Evolutionary conservation across 805 yeast species (phyloP), one percentile per base, ranked within the genome.

Genomic region (Lipomyces yamanashiensis): DNA sequence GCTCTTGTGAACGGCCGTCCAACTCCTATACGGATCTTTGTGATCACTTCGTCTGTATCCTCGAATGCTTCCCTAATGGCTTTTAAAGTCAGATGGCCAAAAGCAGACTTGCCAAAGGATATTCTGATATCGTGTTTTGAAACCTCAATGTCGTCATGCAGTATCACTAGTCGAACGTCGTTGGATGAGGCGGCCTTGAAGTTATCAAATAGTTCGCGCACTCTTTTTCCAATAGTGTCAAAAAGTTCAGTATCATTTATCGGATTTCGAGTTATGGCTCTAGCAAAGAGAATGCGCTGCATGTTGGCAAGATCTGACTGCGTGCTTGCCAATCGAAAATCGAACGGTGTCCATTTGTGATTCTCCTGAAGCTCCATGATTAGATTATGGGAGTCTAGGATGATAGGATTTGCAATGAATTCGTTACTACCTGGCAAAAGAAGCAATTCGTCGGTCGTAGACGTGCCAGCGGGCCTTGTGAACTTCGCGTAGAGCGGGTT

Each of bases 81-180:
- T 28, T 36, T 37, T 19, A 53, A 10, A 1, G 21, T 45, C 40
- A 2, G 34, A 53, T 40, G 48, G 2, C 47, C 43, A 7, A 10
- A n/a, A 8, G 56, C 44, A 12, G 56, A 53, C 4, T 6, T 19
- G n/a, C 43, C 56, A 21, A 33, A 39, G 2, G 37, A 36, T 13
- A 23, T 7, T n/a, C 17, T 28, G 34, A 53, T 53, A 8, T 13
- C 28, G 13, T n/a, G 4, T 2, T 13, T 10, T 9, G 34, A 47
- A 39, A 53, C 47, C n/a, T 53, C 47, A 9, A 37, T 36, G 21
- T 53, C 56, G 1, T 41, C 56, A 21, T 19, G 51, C 6, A 47
- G 12, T 8, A 47, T 7, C 13, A 47, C 51, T 33, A 47, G 34
- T 10, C 21, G 33, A 17, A 47, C n/a, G 2, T n/a, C 36, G 21